Conservation (phyloP, 1,284 basidiomycete genomes). For the Apiotrichum brassicae region DNA sequence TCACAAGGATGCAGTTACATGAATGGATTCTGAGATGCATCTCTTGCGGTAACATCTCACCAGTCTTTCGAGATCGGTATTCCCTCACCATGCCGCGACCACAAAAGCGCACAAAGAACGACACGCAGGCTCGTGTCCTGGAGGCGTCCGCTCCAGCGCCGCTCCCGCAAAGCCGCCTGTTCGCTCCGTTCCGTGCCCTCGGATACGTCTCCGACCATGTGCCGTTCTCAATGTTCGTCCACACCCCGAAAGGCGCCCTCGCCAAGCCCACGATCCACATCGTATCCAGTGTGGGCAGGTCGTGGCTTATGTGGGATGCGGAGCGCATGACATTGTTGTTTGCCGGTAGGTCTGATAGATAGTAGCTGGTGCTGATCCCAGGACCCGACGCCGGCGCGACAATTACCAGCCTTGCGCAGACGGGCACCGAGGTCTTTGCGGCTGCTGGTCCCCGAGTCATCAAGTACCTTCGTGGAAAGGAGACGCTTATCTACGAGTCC, state of each 20-base stretch:
- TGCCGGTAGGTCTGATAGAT: constrained; percentile 60
- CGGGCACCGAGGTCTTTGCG: constrained; percentile 80
- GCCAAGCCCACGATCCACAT: constrained; percentile 75
- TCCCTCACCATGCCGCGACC: constrained; percentile 13
- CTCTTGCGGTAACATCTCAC: too few relatives aligned
- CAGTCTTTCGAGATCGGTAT: background rate
- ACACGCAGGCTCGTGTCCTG: background rate
- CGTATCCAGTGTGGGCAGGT: constrained; percentile 78
- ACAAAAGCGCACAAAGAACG: constrained; percentile 16
- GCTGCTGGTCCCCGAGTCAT: constrained; percentile 64
- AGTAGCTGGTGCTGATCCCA: constrained; percentile 37
- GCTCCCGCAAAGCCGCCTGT: constrained; percentile 52
- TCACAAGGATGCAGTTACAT: too few relatives aligned
- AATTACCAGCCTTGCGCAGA: constrained; percentile 72
- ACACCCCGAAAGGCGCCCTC: constrained; percentile 77
- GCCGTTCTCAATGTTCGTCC: constrained; percentile 80
- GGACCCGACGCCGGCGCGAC: constrained; percentile 69
- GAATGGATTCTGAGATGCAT: too few relatives aligned
- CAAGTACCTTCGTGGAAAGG: constrained; percentile 80
- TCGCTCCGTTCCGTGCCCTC: constrained; percentile 90
- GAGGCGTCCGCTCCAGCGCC: constrained; percentile 7
- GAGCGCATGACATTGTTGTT: constrained; percentile 87
- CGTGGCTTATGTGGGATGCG: constrained; percentile 97
- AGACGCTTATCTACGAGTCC: constrained; percentile 43
- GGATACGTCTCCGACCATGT: constrained; percentile 88